A percentile compares a stretch with the other conserved stretches of the same genome.
phyloP scores from a whole-genome alignment of 768 basidiomycete species.

The Suillus subalutaceus region DNA sequence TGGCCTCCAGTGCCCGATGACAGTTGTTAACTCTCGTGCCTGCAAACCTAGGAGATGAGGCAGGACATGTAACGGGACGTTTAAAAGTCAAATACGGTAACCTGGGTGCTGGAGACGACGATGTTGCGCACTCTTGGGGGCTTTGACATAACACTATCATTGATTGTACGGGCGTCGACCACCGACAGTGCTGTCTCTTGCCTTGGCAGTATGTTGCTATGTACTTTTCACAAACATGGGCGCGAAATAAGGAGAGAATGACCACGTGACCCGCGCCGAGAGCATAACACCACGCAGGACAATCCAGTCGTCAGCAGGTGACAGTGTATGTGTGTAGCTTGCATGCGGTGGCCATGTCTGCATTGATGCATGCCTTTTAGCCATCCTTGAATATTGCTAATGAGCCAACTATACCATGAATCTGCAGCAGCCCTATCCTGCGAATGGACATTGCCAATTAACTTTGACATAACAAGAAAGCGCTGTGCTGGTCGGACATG shows the following conservation, averaged over 20 bases:
- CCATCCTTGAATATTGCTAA: no score
- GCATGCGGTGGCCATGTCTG: not conserved
- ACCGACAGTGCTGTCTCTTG: slow-evolving; percentile 73
- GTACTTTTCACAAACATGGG: not conserved
- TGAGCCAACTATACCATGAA: not conserved
- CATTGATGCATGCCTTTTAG: not conserved
- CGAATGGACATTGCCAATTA: not conserved
- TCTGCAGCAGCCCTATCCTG: not conserved
- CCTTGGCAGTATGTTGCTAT: slow-evolving; percentile 70
- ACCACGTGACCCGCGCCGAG: not conserved
- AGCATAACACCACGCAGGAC: not conserved
- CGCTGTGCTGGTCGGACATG: not conserved
- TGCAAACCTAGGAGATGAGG: not conserved
- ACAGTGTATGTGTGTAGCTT: not conserved
- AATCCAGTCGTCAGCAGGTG: not conserved
- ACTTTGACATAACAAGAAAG: no score
- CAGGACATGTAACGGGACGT: not conserved
- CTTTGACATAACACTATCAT: not conserved
- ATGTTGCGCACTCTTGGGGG: not conserved
- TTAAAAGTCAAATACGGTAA: not conserved
- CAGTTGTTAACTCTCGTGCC: not conserved
- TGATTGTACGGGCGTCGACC: slow-evolving; percentile 58
- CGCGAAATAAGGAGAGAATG: not conserved
- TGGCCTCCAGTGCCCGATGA: not conserved
- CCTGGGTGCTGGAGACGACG: not conserved